phyloP scores from a whole-genome alignment of 2,329 filamentous ascomycete species.

The Xylaria sp. region DNA sequence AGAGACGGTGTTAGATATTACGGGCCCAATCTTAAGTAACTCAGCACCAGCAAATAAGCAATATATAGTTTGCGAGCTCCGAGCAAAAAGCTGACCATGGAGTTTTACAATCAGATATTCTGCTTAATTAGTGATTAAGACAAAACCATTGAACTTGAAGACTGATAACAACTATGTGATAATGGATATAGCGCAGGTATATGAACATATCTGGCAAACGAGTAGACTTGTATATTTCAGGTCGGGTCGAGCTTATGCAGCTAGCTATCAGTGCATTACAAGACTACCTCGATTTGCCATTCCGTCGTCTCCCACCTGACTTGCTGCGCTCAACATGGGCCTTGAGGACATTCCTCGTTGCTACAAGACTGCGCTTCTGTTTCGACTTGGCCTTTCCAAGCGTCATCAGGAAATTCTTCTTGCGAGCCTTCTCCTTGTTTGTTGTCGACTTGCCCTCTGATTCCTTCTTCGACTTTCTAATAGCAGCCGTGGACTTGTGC shows the following conservation, averaged over 20 bases:
- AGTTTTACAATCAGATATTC: too few relatives aligned
- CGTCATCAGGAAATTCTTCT: slow-evolving; percentile 99
- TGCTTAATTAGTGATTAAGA: too few relatives aligned
- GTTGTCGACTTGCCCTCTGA: slow-evolving; percentile 93
- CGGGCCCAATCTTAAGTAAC: too few relatives aligned
- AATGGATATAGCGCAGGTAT: not conserved
- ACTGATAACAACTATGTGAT: not conserved
- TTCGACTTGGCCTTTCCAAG: slow-evolving; percentile 95
- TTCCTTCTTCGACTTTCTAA: slow-evolving; percentile 87
- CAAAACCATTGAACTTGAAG: too few relatives aligned
- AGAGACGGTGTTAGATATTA: too few relatives aligned
- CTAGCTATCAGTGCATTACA: not conserved
- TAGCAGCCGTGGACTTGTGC: slow-evolving; percentile 87
- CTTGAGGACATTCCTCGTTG: slow-evolving; percentile 82
- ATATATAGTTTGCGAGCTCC: too few relatives aligned
- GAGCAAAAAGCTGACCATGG: too few relatives aligned
- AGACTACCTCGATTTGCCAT: slow-evolving; percentile 55
- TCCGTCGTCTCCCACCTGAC: slow-evolving; percentile 83
- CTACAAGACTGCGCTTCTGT: slow-evolving; percentile 90
- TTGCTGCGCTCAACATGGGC: slow-evolving; percentile 86
- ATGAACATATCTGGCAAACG: not conserved
- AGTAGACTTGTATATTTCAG: not conserved
- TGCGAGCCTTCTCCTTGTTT: slow-evolving; percentile 94
- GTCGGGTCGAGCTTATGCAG: not conserved
- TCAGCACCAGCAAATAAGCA: too few relatives aligned